Conservation (phyloP, 805 yeast genomes). For the Saccharomyces kudriavzevii region DNA sequence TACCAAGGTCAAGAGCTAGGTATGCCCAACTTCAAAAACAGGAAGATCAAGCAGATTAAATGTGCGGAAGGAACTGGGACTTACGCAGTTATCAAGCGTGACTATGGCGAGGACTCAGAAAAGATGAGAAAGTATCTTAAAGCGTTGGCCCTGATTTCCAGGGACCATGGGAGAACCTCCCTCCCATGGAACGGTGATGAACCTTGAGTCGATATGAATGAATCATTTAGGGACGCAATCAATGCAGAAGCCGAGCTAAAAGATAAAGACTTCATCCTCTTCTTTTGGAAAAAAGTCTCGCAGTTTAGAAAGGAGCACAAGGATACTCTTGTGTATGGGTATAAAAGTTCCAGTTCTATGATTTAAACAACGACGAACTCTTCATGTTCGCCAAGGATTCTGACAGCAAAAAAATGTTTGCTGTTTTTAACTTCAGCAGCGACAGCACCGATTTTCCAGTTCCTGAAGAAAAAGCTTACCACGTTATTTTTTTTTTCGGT, state of each 20-base stretch:
- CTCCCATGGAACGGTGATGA: background rate
- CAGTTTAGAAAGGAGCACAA: slow-evolving; percentile 30
- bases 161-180: background rate
- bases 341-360: background rate
- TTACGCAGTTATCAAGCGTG: background rate
- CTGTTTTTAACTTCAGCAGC: background rate
- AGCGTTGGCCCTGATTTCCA: background rate
- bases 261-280: background rate
- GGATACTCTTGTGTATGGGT: slow-evolving; percentile 29
- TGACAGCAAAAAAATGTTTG: background rate
- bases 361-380: background rate
- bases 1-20: background rate
- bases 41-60: background rate
- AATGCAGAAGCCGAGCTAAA: background rate
- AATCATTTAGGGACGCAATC: background rate
- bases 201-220: background rate
- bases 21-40: background rate
- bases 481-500: background rate
- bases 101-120: background rate
- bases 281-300: background rate
- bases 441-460: background rate
- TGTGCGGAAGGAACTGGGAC: background rate
- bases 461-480: background rate
- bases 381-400: background rate
- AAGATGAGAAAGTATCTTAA: background rate